Evolutionary conservation across 495 filamentous ascomycete genomes (phyloP), one percentile per base, ranked within the genome.

Genomic region (Venustampulla echinocandica): DNA sequence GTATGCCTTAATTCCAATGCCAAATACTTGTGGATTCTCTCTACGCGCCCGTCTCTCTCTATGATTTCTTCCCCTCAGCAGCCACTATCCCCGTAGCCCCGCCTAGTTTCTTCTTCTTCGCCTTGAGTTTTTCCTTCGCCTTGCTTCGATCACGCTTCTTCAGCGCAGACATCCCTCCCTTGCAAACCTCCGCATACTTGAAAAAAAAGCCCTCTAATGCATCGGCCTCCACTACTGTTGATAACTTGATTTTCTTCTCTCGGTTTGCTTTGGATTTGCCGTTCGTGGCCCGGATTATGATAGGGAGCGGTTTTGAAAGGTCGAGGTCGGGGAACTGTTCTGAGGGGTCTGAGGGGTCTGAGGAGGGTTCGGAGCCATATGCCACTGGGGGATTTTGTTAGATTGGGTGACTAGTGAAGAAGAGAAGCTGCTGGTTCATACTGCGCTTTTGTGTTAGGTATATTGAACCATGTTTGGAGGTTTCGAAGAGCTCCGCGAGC

Each of bases 81-180:
- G 45, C 43, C 7, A 50, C 57, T n/a, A n/a, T n/a, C n/a, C n/a
- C n/a, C n/a, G n/a, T n/a, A 18, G 57, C 37, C 10, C 10, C 56
- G 18, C 48, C 69, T 34, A 36, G 34, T 57, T 78, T 80, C 68
- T 76, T 79, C 63, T 77, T 84, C 75, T 84, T 87, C 45, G 78
- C 79, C 70, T 79, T 79, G 41, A 72, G 72, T 67, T 85, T 85
- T 48, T 79, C 80, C 72, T 90, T 95, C 59, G 75, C 71, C 69
- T 81, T 87, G 50, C 77, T 87, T 55, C 87, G 73, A 71, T 96
- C 89, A 44, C 90, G 69, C 69, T 93, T 95, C 84, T 95, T 97
- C 70, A 98, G 56, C 15, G 73, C 78, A 21, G 76, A 70, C 90
- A 96, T 97, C 14, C 89, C 87, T 0, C 71, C 65, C 68, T 92